Evolutionary conservation across 768 basidiomycete species (phyloP), one percentile per base, ranked within the genome.

Genomic region (Boletus edulis): DNA sequence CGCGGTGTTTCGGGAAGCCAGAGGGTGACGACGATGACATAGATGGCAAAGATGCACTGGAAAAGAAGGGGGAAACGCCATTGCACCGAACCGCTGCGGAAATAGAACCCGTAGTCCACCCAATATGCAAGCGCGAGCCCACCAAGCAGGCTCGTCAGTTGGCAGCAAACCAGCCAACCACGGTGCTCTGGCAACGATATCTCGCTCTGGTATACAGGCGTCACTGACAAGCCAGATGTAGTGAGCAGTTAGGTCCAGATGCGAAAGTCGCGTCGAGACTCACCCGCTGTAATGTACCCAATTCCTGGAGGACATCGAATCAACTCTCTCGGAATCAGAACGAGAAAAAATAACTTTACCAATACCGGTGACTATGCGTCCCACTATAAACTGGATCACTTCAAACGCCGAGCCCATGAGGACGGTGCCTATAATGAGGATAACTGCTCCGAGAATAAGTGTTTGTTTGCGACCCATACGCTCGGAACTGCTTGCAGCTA

Each of bases 391-490:
- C 40, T 41, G 40, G 6, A 41, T 22, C 18, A n/a, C n/a, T 22
- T 41, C 40, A 22, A 41, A 41, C 13, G 40, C 40, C 18, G 40
- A 41, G 20, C 40, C 40, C 40, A 41, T 41, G 40, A 41, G 40
- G 40, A 41, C 17, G n/a, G 40, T 7, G 20, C 40, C 40, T 9
- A 41, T 22, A 17, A 41, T 41, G 40, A 41, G 40, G 18, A 41
- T 39, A 14, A 18, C 8, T 18, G 38, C 38, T 9, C 38, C 38
- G 3, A 60, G 40, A 41, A 60, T 42, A 13, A 60, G 58, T 4
- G 59, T 60, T 27, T 37, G 35, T n/a, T 55, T 60, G 38, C 58
- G 52, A 20, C 58, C 58, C 31, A 60, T 39, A 34, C 49, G 52
- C 35, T 60, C 59, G 4, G 46, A 55, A 13, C 27, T 60, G 46